Conservation (phyloP, 805 yeast genomes). For the Monosporozyma solicola region DNA sequence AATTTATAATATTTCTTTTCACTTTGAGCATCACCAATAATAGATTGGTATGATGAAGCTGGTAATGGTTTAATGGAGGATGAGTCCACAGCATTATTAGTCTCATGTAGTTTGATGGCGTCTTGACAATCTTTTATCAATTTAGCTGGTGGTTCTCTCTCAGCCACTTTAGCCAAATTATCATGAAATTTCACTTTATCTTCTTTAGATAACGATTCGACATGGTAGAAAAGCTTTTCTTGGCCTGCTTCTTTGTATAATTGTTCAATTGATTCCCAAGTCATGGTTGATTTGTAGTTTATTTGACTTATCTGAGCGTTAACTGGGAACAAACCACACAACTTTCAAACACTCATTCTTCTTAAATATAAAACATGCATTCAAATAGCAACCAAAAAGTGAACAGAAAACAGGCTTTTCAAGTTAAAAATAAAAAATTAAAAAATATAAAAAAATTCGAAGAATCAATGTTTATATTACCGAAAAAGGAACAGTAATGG, state of each 20-base stretch:
- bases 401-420: not conserved
- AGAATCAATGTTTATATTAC: constrained; percentile 1
- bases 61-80: constrained; percentile 43
- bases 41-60: constrained; percentile 42
- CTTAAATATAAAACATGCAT: not conserved
- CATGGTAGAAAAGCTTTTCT: constrained; percentile 42
- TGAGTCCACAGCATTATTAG: constrained; percentile 16
- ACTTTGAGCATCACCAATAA: constrained; percentile 27
- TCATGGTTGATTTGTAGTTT: not conserved
- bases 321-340: not conserved
- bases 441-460: not conserved
- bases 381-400: not conserved
- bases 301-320: not conserved
- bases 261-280: constrained; percentile 1
- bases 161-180: constrained; percentile 22
- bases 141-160: constrained; percentile 16
- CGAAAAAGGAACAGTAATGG: not conserved
- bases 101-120: constrained; percentile 35
- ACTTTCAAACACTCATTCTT: not conserved
- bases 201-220: constrained; percentile 31
- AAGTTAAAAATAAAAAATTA: not conserved
- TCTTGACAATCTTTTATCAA: constrained; percentile 31
- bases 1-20: constrained; percentile 35
- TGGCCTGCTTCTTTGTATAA: constrained; percentile 38
- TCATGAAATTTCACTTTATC: constrained; percentile 32